Conservation (phyloP, 768 basidiomycete species). For the Hypholoma sublateritium region DNA sequence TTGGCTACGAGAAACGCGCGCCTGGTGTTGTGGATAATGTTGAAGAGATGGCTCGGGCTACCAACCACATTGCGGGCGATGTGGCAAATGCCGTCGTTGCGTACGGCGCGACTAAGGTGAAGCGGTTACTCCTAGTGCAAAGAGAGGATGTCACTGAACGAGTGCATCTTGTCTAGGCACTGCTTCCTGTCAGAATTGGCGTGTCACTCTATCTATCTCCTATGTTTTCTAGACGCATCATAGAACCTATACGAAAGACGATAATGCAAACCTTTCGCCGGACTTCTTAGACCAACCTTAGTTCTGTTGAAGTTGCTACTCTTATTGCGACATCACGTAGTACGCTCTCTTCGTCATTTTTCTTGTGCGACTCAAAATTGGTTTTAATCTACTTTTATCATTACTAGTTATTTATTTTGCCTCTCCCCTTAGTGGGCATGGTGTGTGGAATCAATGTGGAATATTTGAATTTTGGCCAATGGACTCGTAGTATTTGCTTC, state of each 20-base stretch:
- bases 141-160: not conserved
- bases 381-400: no score
- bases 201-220: conserved; percentile 73
- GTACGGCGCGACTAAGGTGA: conserved; percentile 78
- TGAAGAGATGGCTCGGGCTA: conserved; percentile 22
- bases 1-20: conserved; percentile 67
- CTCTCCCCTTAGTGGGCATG: no score
- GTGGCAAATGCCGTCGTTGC: conserved; percentile 83
- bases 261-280: conserved; percentile 33
- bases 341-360: no score
- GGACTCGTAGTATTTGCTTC: not conserved
- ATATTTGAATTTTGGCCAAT: no score
- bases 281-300: not conserved
- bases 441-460: no score
- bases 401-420: no score
- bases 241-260: conserved; percentile 57
- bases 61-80: conserved; percentile 62
- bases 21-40: conserved; percentile 26
- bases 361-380: no score
- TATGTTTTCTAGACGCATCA: conserved; percentile 61
- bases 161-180: conserved; percentile 43
- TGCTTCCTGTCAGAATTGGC: conserved; percentile 73
- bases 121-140: conserved; percentile 1
- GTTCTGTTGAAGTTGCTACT: no score
- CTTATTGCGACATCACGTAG: no score